Base-by-base conservation (phyloP, 1,139 yeast species). In the Blastobotrys ciferrii region DNA sequence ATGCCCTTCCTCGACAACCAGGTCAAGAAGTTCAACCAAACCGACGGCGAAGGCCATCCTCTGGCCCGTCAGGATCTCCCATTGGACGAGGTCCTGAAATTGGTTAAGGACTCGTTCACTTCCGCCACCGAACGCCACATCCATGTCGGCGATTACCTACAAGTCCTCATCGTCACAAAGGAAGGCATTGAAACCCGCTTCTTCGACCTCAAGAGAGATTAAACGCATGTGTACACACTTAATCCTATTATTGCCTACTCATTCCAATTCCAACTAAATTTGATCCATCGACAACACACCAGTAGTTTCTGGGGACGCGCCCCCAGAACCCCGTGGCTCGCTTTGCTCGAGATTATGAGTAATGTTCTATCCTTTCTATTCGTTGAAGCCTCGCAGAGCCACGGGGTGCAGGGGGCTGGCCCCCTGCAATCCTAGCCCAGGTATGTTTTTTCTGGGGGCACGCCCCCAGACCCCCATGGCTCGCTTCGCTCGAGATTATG, bases 51-150 rank as follows among this genome's bases (percentile, higher is more conserved):
- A 15, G 78, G 75, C 14, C 74, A 75, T 49, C 84, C 81, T 67
- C 39, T 33, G 37, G 38, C 32, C 23, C 81, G 71, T 63, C 76
- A 81, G 60, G 86, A 78, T 61, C 75, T 92, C 65, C 69, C 77
- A 41, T 75, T 89, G 57, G 96, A 88, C 1, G 96, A 91, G 69
- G 97, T 89, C 19, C 72, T 92, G 61, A 78, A 82, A 59, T 74
- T 92, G 57, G 97, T 92, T 36, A 83, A 82, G 65, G 98, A 92
- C 70, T 96, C 98, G 5, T 92, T 92, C 65, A 77, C 89, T 13
- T 87, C 96, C 4, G 98, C 97, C 30, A 91, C 98, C 20, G 98
- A 92, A 72, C 86, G 98, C 75, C 98, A 94, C 68, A 92, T 92
- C 60, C 95, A 91, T 61, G 98, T 92, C 47, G 98, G 98, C 73